These are phyloP conservation scores for Coleophoma cylindrospora DNA, from an alignment of 2,329 filamentous ascomycete genomes.

Conservation along the genomic window DNA sequence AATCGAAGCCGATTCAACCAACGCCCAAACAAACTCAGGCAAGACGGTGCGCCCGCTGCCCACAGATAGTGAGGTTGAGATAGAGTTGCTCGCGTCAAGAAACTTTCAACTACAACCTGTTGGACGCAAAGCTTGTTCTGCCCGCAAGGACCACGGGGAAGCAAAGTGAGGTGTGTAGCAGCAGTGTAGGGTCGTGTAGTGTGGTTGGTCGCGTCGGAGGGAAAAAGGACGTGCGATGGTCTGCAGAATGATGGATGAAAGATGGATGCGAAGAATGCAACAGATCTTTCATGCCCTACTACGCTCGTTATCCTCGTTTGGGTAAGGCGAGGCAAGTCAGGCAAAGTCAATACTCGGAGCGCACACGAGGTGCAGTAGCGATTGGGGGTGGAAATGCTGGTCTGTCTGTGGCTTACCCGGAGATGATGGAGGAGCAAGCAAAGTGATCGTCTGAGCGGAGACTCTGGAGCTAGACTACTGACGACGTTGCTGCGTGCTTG, in stretches of 20 bases:
- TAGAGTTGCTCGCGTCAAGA: conserved; percentile 11
- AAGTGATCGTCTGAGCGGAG: conserved; percentile 8
- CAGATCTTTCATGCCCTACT: conserved; percentile 1
- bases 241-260: not conserved
- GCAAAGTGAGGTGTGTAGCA: no score
- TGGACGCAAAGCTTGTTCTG: conserved; percentile 2
- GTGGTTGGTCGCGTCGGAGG: no score
- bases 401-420: not conserved
- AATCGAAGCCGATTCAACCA: conserved; percentile 6
- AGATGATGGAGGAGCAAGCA: not conserved
- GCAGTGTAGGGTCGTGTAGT: no score
- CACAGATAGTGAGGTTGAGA: conserved; percentile 12
- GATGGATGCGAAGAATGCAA: not conserved
- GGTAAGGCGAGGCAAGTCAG: not conserved
- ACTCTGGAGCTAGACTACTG: conserved; percentile 1
- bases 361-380: no score
- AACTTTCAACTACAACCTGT: conserved; percentile 3
- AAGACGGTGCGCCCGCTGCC: not conserved
- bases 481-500: no score
- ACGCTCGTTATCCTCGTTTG: not conserved
- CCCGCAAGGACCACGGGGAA: no score
- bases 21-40: not conserved
- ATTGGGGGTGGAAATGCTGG: not conserved
- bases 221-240: conserved; percentile 6
- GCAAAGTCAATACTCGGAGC: not conserved